These are phyloP conservation scores for Marchantia polymorpha DNA, from an alignment of 225 moss, liverwort and hornwort genomes.

Conservation along the genomic window DNA sequence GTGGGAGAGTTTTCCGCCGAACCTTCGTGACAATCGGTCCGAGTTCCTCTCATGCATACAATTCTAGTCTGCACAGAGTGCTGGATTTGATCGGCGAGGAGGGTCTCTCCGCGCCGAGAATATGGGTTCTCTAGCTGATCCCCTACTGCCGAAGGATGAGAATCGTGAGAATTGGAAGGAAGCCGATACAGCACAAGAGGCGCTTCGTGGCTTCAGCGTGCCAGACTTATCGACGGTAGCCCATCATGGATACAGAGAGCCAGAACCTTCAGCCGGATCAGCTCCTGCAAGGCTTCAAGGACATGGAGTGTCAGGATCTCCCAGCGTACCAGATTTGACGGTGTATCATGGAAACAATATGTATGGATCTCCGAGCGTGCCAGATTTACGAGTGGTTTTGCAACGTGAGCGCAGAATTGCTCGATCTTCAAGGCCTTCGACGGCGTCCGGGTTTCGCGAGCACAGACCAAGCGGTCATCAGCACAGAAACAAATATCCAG, in stretches of 20 bases:
- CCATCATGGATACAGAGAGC: not conserved
- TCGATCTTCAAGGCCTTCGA: not conserved
- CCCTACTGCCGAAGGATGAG: not conserved
- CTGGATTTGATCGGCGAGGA: not conserved
- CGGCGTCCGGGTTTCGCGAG: slow-evolving; percentile 6
- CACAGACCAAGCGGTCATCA: not conserved
- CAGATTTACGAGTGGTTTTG: slow-evolving; percentile 14
- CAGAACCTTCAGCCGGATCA: not conserved
- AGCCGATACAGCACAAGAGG: not conserved
- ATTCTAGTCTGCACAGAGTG: not conserved
- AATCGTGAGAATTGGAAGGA: not conserved
- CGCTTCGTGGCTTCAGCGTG: not conserved
- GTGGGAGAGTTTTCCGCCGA: not conserved
- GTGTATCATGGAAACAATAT: not conserved
- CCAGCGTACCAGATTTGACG: slow-evolving; percentile 17
- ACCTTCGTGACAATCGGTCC: slow-evolving; percentile 7
- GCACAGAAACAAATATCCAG: not conserved
- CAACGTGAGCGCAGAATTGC: slow-evolving; percentile 4
- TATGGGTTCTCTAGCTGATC: slow-evolving; percentile 3
- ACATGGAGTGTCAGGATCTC: not conserved
- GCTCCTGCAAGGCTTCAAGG: not conserved
- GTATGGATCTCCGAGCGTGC: slow-evolving; percentile 13
- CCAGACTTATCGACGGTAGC: not conserved
- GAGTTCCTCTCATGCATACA: too few relatives aligned
- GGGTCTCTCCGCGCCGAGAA: not conserved